Base-by-base conservation (phyloP, 139 green algal genomes). In the Dunaliella primolecta region DNA sequence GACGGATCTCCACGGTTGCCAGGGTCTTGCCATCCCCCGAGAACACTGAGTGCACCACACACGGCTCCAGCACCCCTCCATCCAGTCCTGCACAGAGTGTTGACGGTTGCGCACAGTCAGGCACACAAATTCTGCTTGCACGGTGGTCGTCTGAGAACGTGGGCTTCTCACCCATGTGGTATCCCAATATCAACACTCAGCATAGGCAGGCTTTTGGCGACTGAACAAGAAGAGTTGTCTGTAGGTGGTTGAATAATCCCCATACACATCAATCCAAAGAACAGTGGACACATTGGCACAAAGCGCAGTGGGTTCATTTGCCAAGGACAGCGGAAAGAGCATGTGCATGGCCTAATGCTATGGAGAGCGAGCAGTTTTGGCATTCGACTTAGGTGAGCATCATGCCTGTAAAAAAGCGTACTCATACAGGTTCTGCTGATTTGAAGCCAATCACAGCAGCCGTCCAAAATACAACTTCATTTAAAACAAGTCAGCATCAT, bases 1-100 rank as follows among this genome's bases (percentile, higher is more conserved):
- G 91, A 38, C 89, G 83, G 3, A 92, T 37, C 55, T 96, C 93
- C 36, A 95, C 91, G 1, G 93, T 96, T 0, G 88, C 86, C 57
- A 78, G 37, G 55, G 2, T 83, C 88, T 36, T 91, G 84, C 15
- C n/a, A 37, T 56, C 70, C 25, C 21, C 25, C 2, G 64, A 91
- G 82, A 95, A 94, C 0, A 88, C 85, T 25, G 90, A 34, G 55
- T 90, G 84, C 0, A 81, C 76, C 11, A 94, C 90, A 15, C 80
- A 81, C 0, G 87, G 92, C 87, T 89, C 81, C 46, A 89, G 56
- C 1, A 74, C 76, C 31, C 38, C 75, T n/a, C 34, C 57, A 15
- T 88, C 84, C 20, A 80, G 36, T 74, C 86, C 75, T 25, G 35
- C 77, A 3, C 7, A 35, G 38, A 7, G 78, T 33, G 46, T 80